These are phyloP conservation scores for Colletotrichum tropicicola DNA, from an alignment of 2,329 filamentous ascomycete genomes.

Conservation along the genomic window DNA sequence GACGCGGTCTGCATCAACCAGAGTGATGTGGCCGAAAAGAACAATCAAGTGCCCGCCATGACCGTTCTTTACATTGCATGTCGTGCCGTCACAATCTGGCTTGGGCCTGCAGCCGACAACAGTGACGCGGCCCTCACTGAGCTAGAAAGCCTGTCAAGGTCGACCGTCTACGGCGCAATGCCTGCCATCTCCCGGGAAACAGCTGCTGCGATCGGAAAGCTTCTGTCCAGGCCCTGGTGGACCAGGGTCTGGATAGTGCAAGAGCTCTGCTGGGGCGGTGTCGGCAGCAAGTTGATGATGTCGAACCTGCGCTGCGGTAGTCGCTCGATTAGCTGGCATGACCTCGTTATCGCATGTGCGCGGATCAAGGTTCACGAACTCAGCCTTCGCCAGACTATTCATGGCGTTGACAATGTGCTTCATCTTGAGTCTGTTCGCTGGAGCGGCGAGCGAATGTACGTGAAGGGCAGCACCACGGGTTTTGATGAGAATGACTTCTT, in stretches of 20 bases:
- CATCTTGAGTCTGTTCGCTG: background rate
- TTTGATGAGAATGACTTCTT: background rate
- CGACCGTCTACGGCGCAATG: background rate
- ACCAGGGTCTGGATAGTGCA: constrained; percentile 9
- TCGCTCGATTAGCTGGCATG: background rate
- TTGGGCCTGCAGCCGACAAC: constrained; percentile 30
- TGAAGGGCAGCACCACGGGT: background rate
- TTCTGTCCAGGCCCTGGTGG: background rate
- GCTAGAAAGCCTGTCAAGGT: background rate
- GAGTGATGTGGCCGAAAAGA: background rate
- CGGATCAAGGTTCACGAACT: background rate
- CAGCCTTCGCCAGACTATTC: background rate
- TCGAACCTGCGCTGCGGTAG: background rate
- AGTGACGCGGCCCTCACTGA: background rate
- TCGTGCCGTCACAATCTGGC: constrained; percentile 34
- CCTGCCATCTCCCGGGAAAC: background rate
- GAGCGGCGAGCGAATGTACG: background rate
- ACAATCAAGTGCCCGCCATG: background rate
- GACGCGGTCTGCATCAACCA: background rate
- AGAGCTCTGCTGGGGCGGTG: constrained; percentile 3
- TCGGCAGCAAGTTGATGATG: background rate
- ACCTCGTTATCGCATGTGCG: constrained; percentile 3
- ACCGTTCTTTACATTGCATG: background rate
- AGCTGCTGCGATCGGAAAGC: background rate
- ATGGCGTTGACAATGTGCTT: background rate